Conservation (phyloP, 75 land plant species). For the Adiantum capillusveneris region DNA sequence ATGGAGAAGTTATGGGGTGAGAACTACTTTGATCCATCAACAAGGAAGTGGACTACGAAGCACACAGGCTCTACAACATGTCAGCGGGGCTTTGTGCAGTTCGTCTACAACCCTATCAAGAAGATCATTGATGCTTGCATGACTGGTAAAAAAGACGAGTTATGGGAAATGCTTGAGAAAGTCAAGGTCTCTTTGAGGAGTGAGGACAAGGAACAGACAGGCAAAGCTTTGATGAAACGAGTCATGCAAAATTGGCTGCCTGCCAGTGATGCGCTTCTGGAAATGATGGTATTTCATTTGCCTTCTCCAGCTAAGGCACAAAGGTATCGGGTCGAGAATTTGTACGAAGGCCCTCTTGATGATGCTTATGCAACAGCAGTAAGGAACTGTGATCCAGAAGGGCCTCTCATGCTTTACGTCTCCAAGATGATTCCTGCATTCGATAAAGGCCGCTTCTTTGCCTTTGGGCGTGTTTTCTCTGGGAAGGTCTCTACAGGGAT, state of each 20-base stretch:
- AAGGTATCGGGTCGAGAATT: slow-evolving; percentile 32
- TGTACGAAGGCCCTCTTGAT: slow-evolving; percentile 34
- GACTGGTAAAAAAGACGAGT: slow-evolving; percentile 21
- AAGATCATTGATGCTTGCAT: slow-evolving; percentile 18
- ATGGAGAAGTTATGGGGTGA: slow-evolving; percentile 31
- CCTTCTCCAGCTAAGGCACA: slow-evolving; percentile 27
- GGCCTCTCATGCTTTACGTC: slow-evolving; percentile 35
- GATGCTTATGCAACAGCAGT: slow-evolving; percentile 40
- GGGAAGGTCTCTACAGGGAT: no score
- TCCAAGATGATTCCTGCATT: slow-evolving; percentile 29
- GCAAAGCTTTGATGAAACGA: slow-evolving; percentile 23
- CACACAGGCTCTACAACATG: slow-evolving; percentile 23
- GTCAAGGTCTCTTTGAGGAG: slow-evolving; percentile 9
- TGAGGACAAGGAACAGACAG: slow-evolving; percentile 18
- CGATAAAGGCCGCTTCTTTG: slow-evolving; percentile 26
- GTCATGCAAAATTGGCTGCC: slow-evolving; percentile 34
- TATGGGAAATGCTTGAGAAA: slow-evolving; percentile 18
- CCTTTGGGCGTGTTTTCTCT: no score
- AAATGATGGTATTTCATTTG: slow-evolving; percentile 26
- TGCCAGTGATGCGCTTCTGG: slow-evolving; percentile 27
- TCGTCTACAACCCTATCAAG: slow-evolving; percentile 31
- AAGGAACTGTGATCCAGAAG: slow-evolving; percentile 50
- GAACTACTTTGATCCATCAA: slow-evolving; percentile 25
- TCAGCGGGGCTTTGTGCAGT: slow-evolving; percentile 22
- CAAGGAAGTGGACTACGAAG: slow-evolving; percentile 26